Evolutionary conservation across 305 asterid species (phyloP).

Genomic region (Rubia balearica): DNA sequence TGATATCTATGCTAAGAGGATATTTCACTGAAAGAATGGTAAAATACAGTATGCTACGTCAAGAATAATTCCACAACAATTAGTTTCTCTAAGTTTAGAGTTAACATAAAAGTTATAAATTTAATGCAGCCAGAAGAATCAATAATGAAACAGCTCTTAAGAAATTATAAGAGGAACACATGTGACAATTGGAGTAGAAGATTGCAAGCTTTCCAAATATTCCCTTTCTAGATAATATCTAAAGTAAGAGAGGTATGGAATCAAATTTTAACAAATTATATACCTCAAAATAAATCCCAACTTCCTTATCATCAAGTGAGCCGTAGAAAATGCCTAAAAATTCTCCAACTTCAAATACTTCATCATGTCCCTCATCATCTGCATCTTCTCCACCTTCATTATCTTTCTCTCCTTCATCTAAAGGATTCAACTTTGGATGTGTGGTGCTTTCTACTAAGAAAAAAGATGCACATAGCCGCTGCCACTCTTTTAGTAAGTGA

Average conservation of each 20-base stretch:
- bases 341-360: slow-evolving; percentile 44
- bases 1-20: no score
- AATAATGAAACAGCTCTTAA: no score
- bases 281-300: slow-evolving; percentile 66
- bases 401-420: slow-evolving; percentile 15
- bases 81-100: no score
- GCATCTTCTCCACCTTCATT: slow-evolving; percentile 16
- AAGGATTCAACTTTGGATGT: slow-evolving; percentile 23
- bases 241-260: background rate
- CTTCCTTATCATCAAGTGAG: slow-evolving; percentile 42
- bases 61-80: no score
- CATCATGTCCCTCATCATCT: slow-evolving; percentile 12
- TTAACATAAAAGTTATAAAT: no score
- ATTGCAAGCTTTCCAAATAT: no score
- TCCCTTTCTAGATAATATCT: no score
- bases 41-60: no score
- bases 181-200: no score
- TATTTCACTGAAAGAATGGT: background rate
- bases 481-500: slow-evolving; percentile 57
- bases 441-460: slow-evolving; percentile 17
- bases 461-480: slow-evolving; percentile 42
- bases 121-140: no score
- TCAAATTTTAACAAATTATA: no score
- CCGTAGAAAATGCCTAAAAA: slow-evolving; percentile 62
- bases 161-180: no score